These are phyloP conservation scores for Corinectria fuckeliana DNA, from an alignment of 2,329 filamentous ascomycete genomes.

Conservation along the genomic window DNA sequence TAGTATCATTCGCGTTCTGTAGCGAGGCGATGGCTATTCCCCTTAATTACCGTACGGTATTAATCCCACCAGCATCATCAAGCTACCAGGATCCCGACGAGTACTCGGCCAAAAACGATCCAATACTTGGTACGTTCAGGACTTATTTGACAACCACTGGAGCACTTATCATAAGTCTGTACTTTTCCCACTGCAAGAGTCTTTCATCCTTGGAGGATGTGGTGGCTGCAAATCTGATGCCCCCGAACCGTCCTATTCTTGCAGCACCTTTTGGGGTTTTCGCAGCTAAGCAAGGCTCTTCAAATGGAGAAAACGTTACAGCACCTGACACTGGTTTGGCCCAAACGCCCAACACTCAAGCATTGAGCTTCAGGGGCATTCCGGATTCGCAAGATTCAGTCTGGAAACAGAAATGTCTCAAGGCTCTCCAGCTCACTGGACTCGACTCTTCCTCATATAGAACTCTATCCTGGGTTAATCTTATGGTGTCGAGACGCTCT, in stretches of 20 bases:
- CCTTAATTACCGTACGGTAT: conserved; percentile 59
- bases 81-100: conserved; percentile 25
- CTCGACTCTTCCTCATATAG: conserved; percentile 52
- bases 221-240: conserved; percentile 47
- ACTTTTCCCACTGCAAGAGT: conserved; percentile 55
- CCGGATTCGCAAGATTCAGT: conserved; percentile 49
- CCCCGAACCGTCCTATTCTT: conserved; percentile 54
- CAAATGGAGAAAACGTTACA: conserved; percentile 28
- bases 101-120: conserved; percentile 25
- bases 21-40: conserved; percentile 55
- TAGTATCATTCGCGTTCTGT: conserved; percentile 59
- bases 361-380: conserved; percentile 50
- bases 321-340: conserved; percentile 46
- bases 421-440: conserved; percentile 57
- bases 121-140: conserved; percentile 57
- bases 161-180: conserved; percentile 57
- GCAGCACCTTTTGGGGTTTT: conserved; percentile 61
- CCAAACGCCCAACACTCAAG: conserved; percentile 61
- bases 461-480: conserved; percentile 57
- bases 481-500: conserved; percentile 56
- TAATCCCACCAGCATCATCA: conserved; percentile 47
- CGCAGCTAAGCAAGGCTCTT: conserved; percentile 36
- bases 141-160: conserved; percentile 64
- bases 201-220: conserved; percentile 55
- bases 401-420: conserved; percentile 59